A percentile compares a stretch with the other conserved stretches of the same genome.
Evolutionary conservation across 2,329 filamentous ascomycete species (phyloP).

Genomic region (Paecilomyces niveus): DNA sequence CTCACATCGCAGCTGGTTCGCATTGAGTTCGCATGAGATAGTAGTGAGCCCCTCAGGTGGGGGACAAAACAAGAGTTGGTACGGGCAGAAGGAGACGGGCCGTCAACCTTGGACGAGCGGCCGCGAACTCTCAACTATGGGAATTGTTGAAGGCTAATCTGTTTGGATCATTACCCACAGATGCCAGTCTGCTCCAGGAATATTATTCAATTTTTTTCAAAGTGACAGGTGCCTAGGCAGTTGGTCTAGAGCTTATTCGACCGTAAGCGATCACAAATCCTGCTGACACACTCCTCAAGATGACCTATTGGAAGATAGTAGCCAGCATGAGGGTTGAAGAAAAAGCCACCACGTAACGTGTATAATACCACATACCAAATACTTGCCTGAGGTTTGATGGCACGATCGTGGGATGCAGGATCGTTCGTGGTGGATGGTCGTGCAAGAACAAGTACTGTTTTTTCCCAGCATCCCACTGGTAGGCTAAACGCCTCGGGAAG

Average conservation of each 20-base stretch:
- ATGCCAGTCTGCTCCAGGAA: neutral
- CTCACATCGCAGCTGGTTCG: neutral
- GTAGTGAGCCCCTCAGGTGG: neutral
- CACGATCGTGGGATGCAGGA: neutral
- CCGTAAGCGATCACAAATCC: neutral
- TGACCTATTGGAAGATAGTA: neutral
- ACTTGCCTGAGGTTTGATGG: neutral
- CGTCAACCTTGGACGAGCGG: neutral
- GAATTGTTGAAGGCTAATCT: neutral
- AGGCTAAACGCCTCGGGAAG: neutral
- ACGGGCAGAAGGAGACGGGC: neutral
- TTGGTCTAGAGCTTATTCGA: neutral
- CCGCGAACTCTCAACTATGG: neutral
- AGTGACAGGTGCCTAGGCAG: neutral
- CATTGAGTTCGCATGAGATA: neutral
- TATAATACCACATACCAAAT: neutral
- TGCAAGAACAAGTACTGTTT: too few species aligned
- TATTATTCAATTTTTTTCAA: neutral
- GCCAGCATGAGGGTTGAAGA: neutral
- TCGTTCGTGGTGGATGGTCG: neutral
- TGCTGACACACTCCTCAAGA: neutral
- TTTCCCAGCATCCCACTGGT: neutral
- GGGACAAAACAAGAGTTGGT: neutral
- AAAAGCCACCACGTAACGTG: neutral
- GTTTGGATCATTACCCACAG: neutral